phyloP scores from a whole-genome alignment of 2,329 filamentous ascomycete genomes.

The Alternaria triticina region DNA sequence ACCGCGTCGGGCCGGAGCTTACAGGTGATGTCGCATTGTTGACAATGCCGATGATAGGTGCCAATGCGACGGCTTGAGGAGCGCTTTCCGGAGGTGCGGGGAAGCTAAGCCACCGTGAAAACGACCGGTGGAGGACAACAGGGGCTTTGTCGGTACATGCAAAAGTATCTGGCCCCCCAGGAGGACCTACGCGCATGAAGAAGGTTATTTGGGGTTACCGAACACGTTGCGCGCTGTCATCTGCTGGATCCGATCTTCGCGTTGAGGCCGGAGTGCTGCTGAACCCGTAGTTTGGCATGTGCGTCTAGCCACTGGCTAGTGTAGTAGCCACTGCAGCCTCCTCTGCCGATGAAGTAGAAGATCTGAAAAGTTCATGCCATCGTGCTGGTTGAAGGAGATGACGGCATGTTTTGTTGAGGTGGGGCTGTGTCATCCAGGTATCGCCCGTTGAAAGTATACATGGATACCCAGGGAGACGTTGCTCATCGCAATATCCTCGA shows the following conservation, averaged over 20 bases:
- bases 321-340: not conserved
- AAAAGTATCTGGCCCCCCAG: not conserved
- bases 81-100: conserved; percentile 3
- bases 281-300: not conserved
- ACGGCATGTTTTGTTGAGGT: not conserved
- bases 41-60: not conserved
- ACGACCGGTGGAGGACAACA: not conserved
- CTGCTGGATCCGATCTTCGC: not conserved
- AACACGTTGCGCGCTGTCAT: not conserved
- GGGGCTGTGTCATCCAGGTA: not conserved
- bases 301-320: not conserved
- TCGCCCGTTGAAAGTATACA: not conserved
- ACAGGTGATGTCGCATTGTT: not conserved
- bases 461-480: not conserved
- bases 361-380: not conserved
- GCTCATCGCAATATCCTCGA: not conserved
- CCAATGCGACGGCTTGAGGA: not conserved
- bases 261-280: not conserved
- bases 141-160: not conserved
- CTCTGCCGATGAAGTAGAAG: not conserved
- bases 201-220: not conserved
- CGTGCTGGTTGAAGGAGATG: not conserved
- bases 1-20: conserved; percentile 5
- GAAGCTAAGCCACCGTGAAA: conserved; percentile 3
- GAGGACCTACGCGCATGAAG: not conserved